Evolutionary conservation across 371 early-diverging fungal genomes (phyloP).

Genomic region (Encephalitozoon romaleae): DNA sequence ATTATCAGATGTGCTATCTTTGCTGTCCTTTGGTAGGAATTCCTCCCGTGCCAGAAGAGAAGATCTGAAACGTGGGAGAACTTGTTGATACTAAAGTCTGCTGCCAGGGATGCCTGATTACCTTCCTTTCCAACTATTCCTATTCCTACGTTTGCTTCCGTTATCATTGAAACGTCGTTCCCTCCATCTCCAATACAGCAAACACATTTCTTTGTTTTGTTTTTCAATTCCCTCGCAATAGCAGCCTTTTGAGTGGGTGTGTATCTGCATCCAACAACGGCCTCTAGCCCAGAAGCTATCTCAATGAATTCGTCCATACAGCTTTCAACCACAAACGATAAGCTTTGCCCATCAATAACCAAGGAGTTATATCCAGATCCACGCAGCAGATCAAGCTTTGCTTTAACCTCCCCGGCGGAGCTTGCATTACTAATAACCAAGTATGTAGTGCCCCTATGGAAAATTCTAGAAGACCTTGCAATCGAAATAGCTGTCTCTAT

Average conservation of each 20-base stretch:
- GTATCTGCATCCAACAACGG: conserved; percentile 87
- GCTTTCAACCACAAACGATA: conserved; percentile 71
- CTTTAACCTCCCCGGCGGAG: conserved; percentile 33
- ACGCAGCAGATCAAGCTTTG: conserved; percentile 34
- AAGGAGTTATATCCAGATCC: conserved; percentile 63
- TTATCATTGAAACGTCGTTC: conserved; percentile 98
- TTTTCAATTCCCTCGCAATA: conserved; percentile 74
- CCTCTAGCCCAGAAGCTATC: conserved; percentile 68
- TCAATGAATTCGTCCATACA: conserved; percentile 72
- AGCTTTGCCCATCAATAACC: conserved; percentile 86
- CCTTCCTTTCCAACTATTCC: conserved; percentile 98
- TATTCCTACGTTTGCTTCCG: conserved; percentile 88
- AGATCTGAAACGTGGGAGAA: conserved; percentile 76
- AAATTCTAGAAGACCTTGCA: conserved; percentile 79
- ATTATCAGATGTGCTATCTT: conserved; percentile 93
- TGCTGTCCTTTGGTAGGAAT: conserved; percentile 83
- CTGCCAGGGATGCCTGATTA: conserved; percentile 85
- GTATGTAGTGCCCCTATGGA: conserved; percentile 64
- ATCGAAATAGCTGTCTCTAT: conserved; percentile 97
- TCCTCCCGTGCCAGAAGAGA: conserved; percentile 89
- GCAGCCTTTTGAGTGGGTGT: conserved; percentile 98
- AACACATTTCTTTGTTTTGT: conserved; percentile 67
- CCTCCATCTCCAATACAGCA: conserved; percentile 96
- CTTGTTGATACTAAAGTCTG: conserved; percentile 84
- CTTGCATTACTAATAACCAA: conserved; percentile 40